Conservation (phyloP, 805 yeast species). For the Metschnikowia kunwiensis region DNA sequence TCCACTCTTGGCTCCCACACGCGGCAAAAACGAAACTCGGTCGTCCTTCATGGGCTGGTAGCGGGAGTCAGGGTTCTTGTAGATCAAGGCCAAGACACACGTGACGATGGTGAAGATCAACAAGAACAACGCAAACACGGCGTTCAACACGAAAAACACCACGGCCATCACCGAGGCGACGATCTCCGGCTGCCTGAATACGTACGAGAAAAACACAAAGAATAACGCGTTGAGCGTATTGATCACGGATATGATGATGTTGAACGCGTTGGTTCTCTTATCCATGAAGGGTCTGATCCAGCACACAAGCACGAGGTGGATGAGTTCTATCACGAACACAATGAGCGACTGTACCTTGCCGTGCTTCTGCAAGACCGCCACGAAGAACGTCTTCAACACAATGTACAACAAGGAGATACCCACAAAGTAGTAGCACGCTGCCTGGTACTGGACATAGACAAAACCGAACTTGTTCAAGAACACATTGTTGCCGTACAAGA, state of each 20-base stretch:
- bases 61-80: constrained; percentile 91
- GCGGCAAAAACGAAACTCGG: constrained; percentile 89
- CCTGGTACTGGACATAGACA: constrained; percentile 85
- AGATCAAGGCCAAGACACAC: constrained; percentile 76
- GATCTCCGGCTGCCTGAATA: constrained; percentile 77
- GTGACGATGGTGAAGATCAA: constrained; percentile 84
- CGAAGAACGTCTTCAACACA: constrained; percentile 72
- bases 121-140: constrained; percentile 78
- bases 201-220: constrained; percentile 83
- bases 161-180: constrained; percentile 93
- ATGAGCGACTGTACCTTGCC: constrained; percentile 83
- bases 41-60: constrained; percentile 97
- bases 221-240: constrained; percentile 79
- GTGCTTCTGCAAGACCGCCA: constrained; percentile 76
- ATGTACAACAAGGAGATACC: constrained; percentile 61
- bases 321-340: constrained; percentile 70
- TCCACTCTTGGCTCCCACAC: constrained; percentile 39
- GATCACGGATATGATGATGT: constrained; percentile 78
- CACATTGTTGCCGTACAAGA: constrained; percentile 78
- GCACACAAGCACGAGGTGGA: constrained; percentile 63
- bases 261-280: constrained; percentile 89
- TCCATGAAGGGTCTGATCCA: constrained; percentile 89
- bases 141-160: constrained; percentile 84
- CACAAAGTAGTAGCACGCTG: constrained; percentile 83
- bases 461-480: constrained; percentile 88